These are phyloP conservation scores for Paramyrothecium sp. DNA, from an alignment of 2,329 filamentous ascomycete species.

Conservation along the genomic window DNA sequence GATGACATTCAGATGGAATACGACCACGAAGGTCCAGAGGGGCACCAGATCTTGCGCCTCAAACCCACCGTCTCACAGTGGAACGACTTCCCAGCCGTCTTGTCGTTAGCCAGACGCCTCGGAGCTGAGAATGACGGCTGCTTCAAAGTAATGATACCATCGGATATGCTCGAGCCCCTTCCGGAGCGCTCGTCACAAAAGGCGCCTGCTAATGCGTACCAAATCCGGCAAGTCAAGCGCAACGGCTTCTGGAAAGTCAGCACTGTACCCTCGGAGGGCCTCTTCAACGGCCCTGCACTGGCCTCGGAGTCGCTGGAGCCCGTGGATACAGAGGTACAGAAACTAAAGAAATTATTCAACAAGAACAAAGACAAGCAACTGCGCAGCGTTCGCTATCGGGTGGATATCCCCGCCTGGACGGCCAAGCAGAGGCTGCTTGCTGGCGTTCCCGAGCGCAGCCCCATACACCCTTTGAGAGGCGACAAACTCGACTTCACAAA, in stretches of 20 bases:
- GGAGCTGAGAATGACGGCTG: slow-evolving; percentile 32
- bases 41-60: slow-evolving; percentile 28
- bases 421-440: slow-evolving; percentile 29
- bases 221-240: slow-evolving; percentile 29
- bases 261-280: slow-evolving; percentile 30
- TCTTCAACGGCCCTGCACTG: slow-evolving; percentile 23
- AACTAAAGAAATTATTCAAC: slow-evolving; percentile 31
- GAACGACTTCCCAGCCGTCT: slow-evolving; percentile 32
- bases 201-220: slow-evolving; percentile 33
- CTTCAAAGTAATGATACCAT: slow-evolving; percentile 35
- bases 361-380: slow-evolving; percentile 33
- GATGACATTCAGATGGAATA: slow-evolving; percentile 19
- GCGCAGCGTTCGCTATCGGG: slow-evolving; percentile 34
- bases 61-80: slow-evolving; percentile 32
- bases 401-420: slow-evolving; percentile 38
- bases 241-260: slow-evolving; percentile 34
- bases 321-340: slow-evolving; percentile 25
- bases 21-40: slow-evolving; percentile 28
- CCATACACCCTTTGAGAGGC: slow-evolving; percentile 34
- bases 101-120: slow-evolving; percentile 28
- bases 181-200: slow-evolving; percentile 27
- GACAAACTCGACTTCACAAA: slow-evolving; percentile 34
- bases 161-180: slow-evolving; percentile 25
- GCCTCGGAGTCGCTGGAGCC: slow-evolving; percentile 20
- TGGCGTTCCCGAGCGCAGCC: slow-evolving; percentile 33